A percentile compares a stretch with the other conserved stretches of the same genome.
Evolutionary conservation across 2,329 filamentous ascomycete species (phyloP).

Genomic region (Onygena corvina): DNA sequence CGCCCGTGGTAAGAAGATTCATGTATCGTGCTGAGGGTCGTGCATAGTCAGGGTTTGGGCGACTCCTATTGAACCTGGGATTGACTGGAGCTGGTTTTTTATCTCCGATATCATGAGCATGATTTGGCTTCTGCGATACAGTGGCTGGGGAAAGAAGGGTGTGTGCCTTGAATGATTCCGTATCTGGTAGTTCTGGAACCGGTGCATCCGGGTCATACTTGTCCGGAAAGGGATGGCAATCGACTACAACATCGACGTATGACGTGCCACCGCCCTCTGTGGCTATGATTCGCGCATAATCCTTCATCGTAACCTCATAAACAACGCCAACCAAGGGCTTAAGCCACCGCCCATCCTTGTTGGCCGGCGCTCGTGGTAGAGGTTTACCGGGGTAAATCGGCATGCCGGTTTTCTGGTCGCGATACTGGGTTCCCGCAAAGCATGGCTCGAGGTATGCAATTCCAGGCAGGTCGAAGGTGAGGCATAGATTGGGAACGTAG

Average conservation of each 20-base stretch:
- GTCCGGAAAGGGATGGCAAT: constrained; percentile 58
- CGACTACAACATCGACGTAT: constrained; percentile 74
- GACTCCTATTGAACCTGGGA: background rate
- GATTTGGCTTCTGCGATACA: constrained; percentile 12
- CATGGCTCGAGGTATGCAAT: constrained; percentile 82
- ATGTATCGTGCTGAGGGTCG: constrained; percentile 78
- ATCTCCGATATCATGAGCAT: background rate
- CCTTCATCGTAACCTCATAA: constrained; percentile 75
- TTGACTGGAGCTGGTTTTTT: background rate
- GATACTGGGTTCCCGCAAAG: constrained; percentile 67
- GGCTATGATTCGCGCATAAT: constrained; percentile 75
- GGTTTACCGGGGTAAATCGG: constrained; percentile 2
- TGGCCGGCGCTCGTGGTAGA: background rate
- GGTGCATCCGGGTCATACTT: constrained; percentile 36
- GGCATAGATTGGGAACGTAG: constrained; percentile 59
- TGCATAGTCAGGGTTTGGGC: constrained; percentile 35
- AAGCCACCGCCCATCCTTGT: constrained; percentile 46
- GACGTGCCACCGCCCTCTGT: constrained; percentile 77
- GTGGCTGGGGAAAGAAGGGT: constrained; percentile 61
- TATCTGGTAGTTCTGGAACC: constrained; percentile 52
- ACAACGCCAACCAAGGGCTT: constrained; percentile 85
- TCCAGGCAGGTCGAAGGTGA: constrained; percentile 78
- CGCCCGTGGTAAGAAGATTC: constrained; percentile 65
- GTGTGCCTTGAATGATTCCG: constrained; percentile 63
- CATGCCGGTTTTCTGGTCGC: constrained; percentile 30